Base-by-base conservation (phyloP, 371 early-diverging fungal genomes). In the Mortierella sp. region DNA sequence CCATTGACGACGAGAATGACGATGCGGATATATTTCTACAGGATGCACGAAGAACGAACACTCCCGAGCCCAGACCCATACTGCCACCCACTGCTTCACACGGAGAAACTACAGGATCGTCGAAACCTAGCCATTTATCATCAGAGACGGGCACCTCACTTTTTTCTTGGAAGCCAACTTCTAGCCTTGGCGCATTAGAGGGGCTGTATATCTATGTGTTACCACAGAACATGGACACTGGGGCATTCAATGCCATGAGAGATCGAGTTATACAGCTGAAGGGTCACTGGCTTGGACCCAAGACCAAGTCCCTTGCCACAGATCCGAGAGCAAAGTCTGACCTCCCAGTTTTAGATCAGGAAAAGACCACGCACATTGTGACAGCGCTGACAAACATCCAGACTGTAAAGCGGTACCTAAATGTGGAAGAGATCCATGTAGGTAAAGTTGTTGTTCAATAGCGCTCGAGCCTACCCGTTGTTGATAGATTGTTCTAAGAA, bases 341-440 rank as follows among this genome's bases (percentile, higher is more conserved):
- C 0, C 14, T 55, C 26, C 74, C 64, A 0, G 21, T 46, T 0
- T 28, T 73, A 12, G 64, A 68, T 47, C 64, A 64, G 28, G 54
- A 66, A 13, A 42, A 27, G 5, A 73, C 74, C 10, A 68, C 74
- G 0, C 74, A 73, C 43, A 68, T 73, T 24, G 68, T 73, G n/a
- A 68, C 74, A 0, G 57, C 55, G 1, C 27, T 73, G 8, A 42
- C 68, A 0, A 61, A 27, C 26, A 31, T 68, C 13, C 61, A 68
- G 1, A 61, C 60, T 1, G 61, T 73, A n/a, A 67, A 56, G 45
- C 55, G 47, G 34, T 54, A 49, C 23, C 30, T 68, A 0, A 60
- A 53, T 0, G 58, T 68, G 0, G 61, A 64, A 0, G 18, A 19
- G 3, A 64, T 73, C 23, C 21, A 73, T 30, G 73, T 67, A 65